A percentile compares a stretch with the other conserved stretches of the same genome.
Conservation (phyloP, 192 early-diverging fungal genomes). For the Rhizophagus sp. region DNA sequence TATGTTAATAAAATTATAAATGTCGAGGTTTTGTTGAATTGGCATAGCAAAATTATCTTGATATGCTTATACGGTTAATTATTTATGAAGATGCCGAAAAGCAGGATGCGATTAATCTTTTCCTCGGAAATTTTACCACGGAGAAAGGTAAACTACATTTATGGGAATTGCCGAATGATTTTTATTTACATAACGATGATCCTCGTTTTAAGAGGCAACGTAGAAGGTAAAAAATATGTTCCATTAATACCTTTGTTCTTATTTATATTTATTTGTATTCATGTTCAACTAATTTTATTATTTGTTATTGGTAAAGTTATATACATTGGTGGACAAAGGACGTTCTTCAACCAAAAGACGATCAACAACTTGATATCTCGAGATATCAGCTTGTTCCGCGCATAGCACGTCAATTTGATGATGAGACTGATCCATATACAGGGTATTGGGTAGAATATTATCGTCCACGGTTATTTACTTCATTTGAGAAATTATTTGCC, state of each 20-base stretch:
- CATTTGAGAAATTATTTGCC: slow-evolving; percentile 77
- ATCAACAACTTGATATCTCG: slow-evolving; percentile 19
- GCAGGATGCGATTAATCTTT: slow-evolving; percentile 93
- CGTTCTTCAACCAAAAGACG: slow-evolving; percentile 38
- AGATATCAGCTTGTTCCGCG: slow-evolving; percentile 36
- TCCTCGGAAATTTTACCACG: slow-evolving; percentile 74
- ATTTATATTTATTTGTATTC: no score
- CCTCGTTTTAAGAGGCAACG: slow-evolving; percentile 43
- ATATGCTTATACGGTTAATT: not conserved
- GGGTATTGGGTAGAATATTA: slow-evolving; percentile 88
- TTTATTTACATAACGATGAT: slow-evolving; percentile 74
- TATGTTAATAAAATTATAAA: no score
- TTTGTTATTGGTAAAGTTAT: slow-evolving; percentile 52
- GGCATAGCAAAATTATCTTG: no score
- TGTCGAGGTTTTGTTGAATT: no score
- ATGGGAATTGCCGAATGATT: slow-evolving; percentile 80
- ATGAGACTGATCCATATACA: slow-evolving; percentile 27
- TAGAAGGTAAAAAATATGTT: slow-evolving; percentile 45
- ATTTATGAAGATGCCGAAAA: slow-evolving; percentile 84
- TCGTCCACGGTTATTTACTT: slow-evolving; percentile 72
- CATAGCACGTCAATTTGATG: slow-evolving; percentile 25
- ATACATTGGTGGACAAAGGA: slow-evolving; percentile 63
- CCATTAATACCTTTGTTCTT: no score
- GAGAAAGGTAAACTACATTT: slow-evolving; percentile 55
- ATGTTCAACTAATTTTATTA: not conserved